Evolutionary conservation across 768 basidiomycete genomes (phyloP).

Genomic region (Mycena vulgaris): DNA sequence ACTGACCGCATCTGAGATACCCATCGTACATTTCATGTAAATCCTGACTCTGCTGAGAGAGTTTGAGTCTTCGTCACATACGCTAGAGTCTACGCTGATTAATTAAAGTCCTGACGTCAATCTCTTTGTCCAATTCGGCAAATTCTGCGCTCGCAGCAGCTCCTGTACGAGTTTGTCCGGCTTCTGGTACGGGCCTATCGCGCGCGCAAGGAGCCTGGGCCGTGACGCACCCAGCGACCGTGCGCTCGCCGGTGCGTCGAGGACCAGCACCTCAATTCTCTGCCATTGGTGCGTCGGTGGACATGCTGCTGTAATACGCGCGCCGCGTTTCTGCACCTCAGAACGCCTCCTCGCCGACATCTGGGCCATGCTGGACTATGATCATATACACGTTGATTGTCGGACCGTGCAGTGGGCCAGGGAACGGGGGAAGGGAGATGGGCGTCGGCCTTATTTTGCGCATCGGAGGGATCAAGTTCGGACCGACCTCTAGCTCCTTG

Average conservation of each 20-base stretch:
- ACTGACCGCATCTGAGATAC: neutral
- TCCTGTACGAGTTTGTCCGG: slow-evolving; percentile 25
- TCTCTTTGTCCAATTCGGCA: neutral
- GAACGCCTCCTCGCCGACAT: neutral
- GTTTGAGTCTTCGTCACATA: no score
- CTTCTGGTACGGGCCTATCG: neutral
- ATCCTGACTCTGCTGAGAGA: no score
- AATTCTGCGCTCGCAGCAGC: slow-evolving; percentile 11
- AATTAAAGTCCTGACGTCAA: neutral
- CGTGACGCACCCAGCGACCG: neutral
- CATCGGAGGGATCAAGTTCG: slow-evolving; percentile 3
- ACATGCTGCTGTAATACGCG: no score
- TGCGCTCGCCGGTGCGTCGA: slow-evolving; percentile 22
- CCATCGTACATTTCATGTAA: neutral
- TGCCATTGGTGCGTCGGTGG: neutral
- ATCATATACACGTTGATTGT: neutral
- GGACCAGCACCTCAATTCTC: neutral
- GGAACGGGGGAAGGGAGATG: slow-evolving; percentile 1
- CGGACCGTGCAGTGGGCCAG: neutral
- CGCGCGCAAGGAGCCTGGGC: neutral
- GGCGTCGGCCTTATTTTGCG: neutral
- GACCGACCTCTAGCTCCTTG: neutral
- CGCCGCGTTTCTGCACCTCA: no score
- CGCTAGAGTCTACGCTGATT: neutral
- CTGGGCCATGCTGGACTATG: neutral